Base-by-base conservation (phyloP, 345 rosid species). In the Carallia brachiata region DNA sequence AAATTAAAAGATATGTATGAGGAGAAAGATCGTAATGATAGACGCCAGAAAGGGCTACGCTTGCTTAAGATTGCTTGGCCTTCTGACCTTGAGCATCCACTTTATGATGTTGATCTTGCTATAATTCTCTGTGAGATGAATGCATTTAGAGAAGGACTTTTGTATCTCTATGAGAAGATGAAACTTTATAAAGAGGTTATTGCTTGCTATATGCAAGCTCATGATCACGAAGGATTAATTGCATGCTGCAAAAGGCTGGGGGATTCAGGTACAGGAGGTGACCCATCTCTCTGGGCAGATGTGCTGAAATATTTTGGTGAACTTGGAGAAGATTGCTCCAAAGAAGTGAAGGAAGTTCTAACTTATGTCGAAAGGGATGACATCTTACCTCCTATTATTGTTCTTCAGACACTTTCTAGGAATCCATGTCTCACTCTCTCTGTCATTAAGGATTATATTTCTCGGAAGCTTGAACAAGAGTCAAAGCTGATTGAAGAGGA, bases 211-310 rank as follows among this genome's bases (percentile, higher is more conserved):
- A 89, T 89, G 98, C 97, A 95, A 78, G 88, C 84, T 68, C 97
- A 95, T 79, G 96, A 95, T 69, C 99, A 95, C 39, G 91, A 86
- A 68, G 98, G 99, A 73, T 77, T 95, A 77, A 95, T 95, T 75
- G 91, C 91, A 16, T 92, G 99, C 81, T 95, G 98, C 85, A 92
- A 87, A 89, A 87, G 86, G 82, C 85, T 95, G 53, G 98, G 99
- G 66, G 94, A 87, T 85, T 92, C 97, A 47, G 89, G 86, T 34
- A 89, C 84, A 74, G 98, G 97, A 73, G 97, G 99, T 62, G 99
- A 95, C 65, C 85, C 97, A 4, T 74, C 99, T 78, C 98, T 95
- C 66, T 95, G 99, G 99, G 99, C 96, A 62, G 99, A 95, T 83
- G 85, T 95, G 76, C 85, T 95, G 59, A 95, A 92, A 77, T 92